Conservation (phyloP, 306 rosid species). For the Corylus heterophylla region DNA sequence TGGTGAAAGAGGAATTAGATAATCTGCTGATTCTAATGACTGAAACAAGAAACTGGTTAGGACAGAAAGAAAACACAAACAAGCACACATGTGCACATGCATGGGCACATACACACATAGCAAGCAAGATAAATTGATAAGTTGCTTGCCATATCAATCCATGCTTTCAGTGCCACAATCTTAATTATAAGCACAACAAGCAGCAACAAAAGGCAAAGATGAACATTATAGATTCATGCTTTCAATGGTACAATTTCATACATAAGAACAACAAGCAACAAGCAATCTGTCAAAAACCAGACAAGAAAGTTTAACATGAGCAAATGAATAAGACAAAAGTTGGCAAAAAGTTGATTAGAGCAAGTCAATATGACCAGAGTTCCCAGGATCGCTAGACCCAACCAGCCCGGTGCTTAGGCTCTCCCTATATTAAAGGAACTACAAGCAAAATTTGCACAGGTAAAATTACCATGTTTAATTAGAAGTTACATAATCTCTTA, state of each 20-base stretch:
- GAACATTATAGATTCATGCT: slow-evolving; percentile 10
- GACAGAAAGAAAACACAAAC: slow-evolving; percentile 6
- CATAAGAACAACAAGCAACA: slow-evolving; percentile 7
- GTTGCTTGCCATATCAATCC: neutral
- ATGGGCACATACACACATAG: slow-evolving; percentile 5
- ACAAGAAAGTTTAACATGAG: neutral
- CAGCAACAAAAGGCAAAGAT: neutral
- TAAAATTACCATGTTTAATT: neutral
- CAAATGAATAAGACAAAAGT: neutral
- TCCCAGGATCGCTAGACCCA: neutral
- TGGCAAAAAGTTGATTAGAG: neutral
- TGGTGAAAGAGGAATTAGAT: slow-evolving; percentile 9
- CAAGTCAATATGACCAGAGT: neutral
- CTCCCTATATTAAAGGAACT: neutral
- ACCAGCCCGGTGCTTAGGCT: neutral
- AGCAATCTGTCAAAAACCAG: neutral
- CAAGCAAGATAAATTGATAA: slow-evolving; percentile 7
- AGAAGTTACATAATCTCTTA: neutral
- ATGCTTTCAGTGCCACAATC: neutral
- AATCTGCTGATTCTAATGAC: neutral
- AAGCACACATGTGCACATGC: neutral
- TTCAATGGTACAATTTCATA: neutral
- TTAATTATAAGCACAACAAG: neutral
- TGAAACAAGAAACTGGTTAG: slow-evolving; percentile 1
- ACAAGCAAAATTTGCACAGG: neutral